phyloP scores from a whole-genome alignment of 78 protist species.

The Chrysochromulina tobinii region DNA sequence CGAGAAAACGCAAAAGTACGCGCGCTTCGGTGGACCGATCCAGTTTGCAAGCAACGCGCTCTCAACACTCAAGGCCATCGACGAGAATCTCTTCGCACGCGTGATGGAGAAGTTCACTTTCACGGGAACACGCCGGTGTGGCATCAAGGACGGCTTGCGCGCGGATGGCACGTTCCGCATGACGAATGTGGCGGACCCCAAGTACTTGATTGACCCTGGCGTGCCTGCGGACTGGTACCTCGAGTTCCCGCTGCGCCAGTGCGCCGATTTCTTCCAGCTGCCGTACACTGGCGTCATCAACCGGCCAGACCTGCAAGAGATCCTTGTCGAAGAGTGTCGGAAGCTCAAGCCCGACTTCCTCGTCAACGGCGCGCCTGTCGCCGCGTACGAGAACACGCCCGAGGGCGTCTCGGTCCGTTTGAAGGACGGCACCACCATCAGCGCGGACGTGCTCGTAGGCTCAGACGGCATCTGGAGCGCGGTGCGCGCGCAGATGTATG shows the following conservation, averaged over 20 bases:
- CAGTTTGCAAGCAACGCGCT: constrained; percentile 36
- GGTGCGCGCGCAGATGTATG: constrained; percentile 27
- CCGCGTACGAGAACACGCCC: neutral
- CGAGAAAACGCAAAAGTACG: constrained; percentile 13
- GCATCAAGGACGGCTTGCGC: constrained; percentile 42
- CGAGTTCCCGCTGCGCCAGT: neutral
- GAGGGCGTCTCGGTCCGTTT: neutral
- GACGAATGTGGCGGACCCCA: neutral
- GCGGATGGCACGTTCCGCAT: neutral
- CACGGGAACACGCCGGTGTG: constrained; percentile 35
- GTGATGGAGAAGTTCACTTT: constrained; percentile 21
- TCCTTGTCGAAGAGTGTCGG: constrained; percentile 14
- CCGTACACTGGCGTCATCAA: constrained; percentile 45
- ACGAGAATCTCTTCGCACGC: neutral
- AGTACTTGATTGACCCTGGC: neutral
- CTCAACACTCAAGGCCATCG: constrained; percentile 12
- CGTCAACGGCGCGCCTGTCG: neutral
- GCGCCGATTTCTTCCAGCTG: constrained; percentile 13
- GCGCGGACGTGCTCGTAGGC: constrained; percentile 25
- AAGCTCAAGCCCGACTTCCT: neutral
- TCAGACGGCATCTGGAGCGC: constrained; percentile 46
- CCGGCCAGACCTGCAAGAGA: constrained; percentile 34
- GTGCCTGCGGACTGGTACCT: constrained; percentile 6
- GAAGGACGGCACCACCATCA: neutral
- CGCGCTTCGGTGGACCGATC: constrained; percentile 31